A percentile compares a stretch with the other conserved stretches of the same genome.
Conservation (phyloP, 169 alveolate species). For the Cryptosporidium sp. region DNA sequence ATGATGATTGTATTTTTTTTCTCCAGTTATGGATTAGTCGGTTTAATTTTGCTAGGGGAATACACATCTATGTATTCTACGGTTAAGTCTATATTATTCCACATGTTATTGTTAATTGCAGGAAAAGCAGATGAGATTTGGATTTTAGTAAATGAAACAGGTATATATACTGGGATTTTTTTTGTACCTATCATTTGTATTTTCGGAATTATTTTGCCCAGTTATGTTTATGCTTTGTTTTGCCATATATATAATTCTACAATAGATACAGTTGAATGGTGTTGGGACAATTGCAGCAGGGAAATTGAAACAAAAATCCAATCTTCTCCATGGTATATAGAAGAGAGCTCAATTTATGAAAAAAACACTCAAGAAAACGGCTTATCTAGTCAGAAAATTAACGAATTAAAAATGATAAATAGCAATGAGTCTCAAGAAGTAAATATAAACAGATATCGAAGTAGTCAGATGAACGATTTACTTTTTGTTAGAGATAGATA, state of each 20-base stretch:
- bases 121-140: slow-evolving; percentile 36
- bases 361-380: background rate
- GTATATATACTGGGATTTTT: slow-evolving; percentile 23
- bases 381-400: background rate
- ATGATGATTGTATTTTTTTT: background rate
- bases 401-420: background rate
- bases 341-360: slow-evolving; percentile 13
- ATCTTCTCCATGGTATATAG: slow-evolving; percentile 67
- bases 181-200: slow-evolving; percentile 34
- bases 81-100: slow-evolving; percentile 5
- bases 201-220: slow-evolving; percentile 65
- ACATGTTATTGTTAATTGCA: slow-evolving; percentile 17
- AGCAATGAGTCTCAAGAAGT: background rate
- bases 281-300: slow-evolving; percentile 61
- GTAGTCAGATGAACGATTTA: slow-evolving; percentile 21
- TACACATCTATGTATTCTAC: slow-evolving; percentile 5
- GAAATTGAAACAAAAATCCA: background rate
- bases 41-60: slow-evolving; percentile 40
- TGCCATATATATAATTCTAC: slow-evolving; percentile 68
- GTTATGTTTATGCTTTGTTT: slow-evolving; percentile 39
- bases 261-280: slow-evolving; percentile 73
- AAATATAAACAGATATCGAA: background rate
- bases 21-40: slow-evolving; percentile 29
- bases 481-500: slow-evolving; percentile 40
- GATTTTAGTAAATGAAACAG: slow-evolving; percentile 5